A percentile compares a stretch with the other conserved stretches of the same genome.
Conservation (phyloP, 805 yeast genomes). For the Saccharomycodes ludwigii region DNA sequence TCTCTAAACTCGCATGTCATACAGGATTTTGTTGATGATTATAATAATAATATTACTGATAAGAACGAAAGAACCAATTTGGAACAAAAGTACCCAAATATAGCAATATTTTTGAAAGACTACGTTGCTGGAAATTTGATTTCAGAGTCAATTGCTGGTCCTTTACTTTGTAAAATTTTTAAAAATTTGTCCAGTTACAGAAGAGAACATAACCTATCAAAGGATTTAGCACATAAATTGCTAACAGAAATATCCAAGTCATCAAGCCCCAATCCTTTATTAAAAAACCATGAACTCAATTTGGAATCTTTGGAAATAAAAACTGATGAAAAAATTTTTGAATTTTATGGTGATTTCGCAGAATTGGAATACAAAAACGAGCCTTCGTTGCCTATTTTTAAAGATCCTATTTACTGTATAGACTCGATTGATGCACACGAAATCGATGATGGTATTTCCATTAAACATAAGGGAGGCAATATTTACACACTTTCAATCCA, state of each 20-base stretch:
- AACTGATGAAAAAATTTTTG: slow-evolving; percentile 9
- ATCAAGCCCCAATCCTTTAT: slow-evolving; percentile 34
- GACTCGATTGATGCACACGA: slow-evolving; percentile 75
- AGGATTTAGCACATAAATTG: slow-evolving; percentile 41
- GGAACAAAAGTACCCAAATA: too few relatives aligned
- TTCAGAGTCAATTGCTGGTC: slow-evolving; percentile 33
- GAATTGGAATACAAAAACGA: too few relatives aligned
- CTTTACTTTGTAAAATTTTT: slow-evolving; percentile 32
- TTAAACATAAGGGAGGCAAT: slow-evolving; percentile 25
- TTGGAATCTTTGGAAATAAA: too few relatives aligned
- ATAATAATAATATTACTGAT: slow-evolving; percentile 12
- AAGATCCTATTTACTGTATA: slow-evolving; percentile 53
- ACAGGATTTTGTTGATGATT: too few relatives aligned
- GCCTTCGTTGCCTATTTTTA: neutral
- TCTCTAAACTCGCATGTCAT: too few relatives aligned
- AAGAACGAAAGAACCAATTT: slow-evolving; percentile 8
- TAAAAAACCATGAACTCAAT: slow-evolving; percentile 39
- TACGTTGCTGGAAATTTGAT: slow-evolving; percentile 42
- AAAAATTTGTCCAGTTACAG: slow-evolving; percentile 15
- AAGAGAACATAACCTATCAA: slow-evolving; percentile 35
- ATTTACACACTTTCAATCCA: slow-evolving; percentile 47
- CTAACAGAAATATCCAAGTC: slow-evolving; percentile 23
- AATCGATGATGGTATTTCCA: slow-evolving; percentile 85
- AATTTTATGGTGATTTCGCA: slow-evolving; percentile 28
- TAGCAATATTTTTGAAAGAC: slow-evolving; percentile 38